Evolutionary conservation across 2,329 filamentous ascomycete genomes (phyloP).

Genomic region (Tolypocladium tropicale): DNA sequence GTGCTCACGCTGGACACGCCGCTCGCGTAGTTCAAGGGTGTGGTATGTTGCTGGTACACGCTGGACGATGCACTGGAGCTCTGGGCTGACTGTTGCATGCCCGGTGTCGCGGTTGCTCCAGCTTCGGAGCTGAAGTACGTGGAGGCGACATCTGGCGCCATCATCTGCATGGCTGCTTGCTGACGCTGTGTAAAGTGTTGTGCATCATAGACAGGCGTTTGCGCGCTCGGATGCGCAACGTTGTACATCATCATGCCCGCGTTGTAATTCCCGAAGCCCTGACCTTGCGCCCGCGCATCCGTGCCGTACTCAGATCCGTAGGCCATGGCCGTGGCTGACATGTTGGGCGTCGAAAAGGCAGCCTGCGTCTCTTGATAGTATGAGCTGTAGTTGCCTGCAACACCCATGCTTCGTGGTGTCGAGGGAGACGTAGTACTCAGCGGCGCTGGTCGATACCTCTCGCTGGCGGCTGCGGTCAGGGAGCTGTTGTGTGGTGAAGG

Average conservation of each 20-base stretch:
- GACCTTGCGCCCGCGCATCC: conserved; percentile 46
- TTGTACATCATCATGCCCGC: conserved; percentile 68
- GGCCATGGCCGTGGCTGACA: conserved; percentile 42
- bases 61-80: conserved; percentile 38
- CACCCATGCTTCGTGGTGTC: conserved; percentile 40
- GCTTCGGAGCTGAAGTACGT: conserved; percentile 54
- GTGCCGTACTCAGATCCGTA: conserved; percentile 59
- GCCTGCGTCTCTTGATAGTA: conserved; percentile 48
- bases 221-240: conserved; percentile 53
- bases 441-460: conserved; percentile 38
- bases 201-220: conserved; percentile 62
- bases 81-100: conserved; percentile 38
- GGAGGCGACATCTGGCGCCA: conserved; percentile 39
- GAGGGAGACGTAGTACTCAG: conserved; percentile 36
- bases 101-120: conserved; percentile 41
- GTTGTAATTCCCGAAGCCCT: conserved; percentile 48
- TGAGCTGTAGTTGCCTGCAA: conserved; percentile 43
- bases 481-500: conserved; percentile 33
- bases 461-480: conserved; percentile 21
- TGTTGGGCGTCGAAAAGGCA: conserved; percentile 42
- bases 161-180: conserved; percentile 66
- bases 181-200: conserved; percentile 68
- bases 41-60: conserved; percentile 59
- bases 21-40: conserved; percentile 39
- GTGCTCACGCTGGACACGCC: conserved; percentile 35